Percentiles rank a stretch among this genome's conserved stretches.
phyloP scores from a whole-genome alignment of 148 eudicot genomes.

The Fallopia convolvulus region DNA sequence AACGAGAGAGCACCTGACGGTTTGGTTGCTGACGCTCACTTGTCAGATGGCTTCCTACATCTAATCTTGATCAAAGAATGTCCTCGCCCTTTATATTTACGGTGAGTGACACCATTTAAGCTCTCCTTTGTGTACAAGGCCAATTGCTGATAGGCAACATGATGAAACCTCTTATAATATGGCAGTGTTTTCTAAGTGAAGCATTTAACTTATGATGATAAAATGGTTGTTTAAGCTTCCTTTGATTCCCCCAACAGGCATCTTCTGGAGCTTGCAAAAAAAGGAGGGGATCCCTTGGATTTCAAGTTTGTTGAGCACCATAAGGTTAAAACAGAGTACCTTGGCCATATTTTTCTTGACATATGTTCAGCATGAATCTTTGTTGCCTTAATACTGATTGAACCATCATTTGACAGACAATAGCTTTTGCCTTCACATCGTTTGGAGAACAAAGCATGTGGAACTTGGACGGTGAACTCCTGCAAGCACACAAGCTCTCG shows the following conservation, averaged over 20 bases:
- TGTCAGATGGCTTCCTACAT: constrained; percentile 86
- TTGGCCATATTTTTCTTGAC: background rate
- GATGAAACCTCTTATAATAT: background rate
- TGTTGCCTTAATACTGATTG: background rate
- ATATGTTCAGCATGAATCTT: background rate
- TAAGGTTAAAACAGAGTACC: constrained; percentile 34
- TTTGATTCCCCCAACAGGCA: constrained; percentile 43
- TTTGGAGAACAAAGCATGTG: constrained; percentile 70
- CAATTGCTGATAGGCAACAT: background rate
- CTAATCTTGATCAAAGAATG: constrained; percentile 78
- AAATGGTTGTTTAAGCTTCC: background rate
- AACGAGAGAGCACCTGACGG: constrained; percentile 98
- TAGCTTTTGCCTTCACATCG: constrained; percentile 81
- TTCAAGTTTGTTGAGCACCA: constrained; percentile 89
- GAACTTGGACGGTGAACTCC: constrained; percentile 92
- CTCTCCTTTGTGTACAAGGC: background rate
- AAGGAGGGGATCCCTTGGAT: constrained; percentile 75
- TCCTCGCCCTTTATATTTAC: constrained; percentile 68
- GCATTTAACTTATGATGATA: background rate
- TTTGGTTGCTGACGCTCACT: constrained; percentile 93
- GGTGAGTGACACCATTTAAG: constrained; percentile 32
- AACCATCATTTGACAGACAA: constrained; percentile 38
- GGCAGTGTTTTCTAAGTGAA: background rate
- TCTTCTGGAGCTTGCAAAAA: constrained; percentile 68
- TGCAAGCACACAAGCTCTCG: constrained; percentile 78